A percentile compares a stretch with the other conserved stretches of the same genome.
Evolutionary conservation across 352 stramenopile genomes (phyloP).

Genomic region (Pythium aquatile): DNA sequence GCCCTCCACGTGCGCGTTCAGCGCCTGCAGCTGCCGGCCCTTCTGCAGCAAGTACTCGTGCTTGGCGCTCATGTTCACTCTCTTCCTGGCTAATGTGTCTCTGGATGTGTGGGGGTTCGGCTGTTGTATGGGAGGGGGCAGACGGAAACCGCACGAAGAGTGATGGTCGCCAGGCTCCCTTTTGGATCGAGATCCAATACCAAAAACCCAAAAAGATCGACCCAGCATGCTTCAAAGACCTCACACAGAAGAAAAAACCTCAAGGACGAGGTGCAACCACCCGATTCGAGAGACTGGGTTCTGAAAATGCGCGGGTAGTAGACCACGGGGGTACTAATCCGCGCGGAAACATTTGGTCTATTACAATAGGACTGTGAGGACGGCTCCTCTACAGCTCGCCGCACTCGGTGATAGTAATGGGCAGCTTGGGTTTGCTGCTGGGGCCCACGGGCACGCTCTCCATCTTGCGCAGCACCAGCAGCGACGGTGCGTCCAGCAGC

Average conservation of each 20-base stretch:
- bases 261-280: slow-evolving; percentile 16
- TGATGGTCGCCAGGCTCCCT: slow-evolving; percentile 22
- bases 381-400: slow-evolving; percentile 71
- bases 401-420: slow-evolving; percentile 85
- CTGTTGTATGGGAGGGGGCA: slow-evolving; percentile 9
- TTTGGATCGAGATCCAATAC: slow-evolving; percentile 20
- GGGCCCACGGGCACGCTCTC: slow-evolving; percentile 85
- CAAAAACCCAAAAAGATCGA: slow-evolving; percentile 4
- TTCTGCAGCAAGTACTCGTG: slow-evolving; percentile 84
- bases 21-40: slow-evolving; percentile 77
- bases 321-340: background rate
- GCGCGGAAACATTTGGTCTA: slow-evolving; percentile 2
- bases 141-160: slow-evolving; percentile 21
- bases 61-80: slow-evolving; percentile 61
- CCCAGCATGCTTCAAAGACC: background rate
- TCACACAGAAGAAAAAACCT: slow-evolving; percentile 20
- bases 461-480: slow-evolving; percentile 90
- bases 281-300: background rate
- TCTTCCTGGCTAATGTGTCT: slow-evolving; percentile 18
- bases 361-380: background rate
- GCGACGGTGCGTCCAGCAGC: slow-evolving; percentile 81
- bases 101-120: slow-evolving; percentile 2
- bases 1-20: slow-evolving; percentile 48
- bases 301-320: too few relatives aligned
- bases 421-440: slow-evolving; percentile 88